phyloP scores from a whole-genome alignment of 768 basidiomycete genomes.

The Russula ochroleuca region DNA sequence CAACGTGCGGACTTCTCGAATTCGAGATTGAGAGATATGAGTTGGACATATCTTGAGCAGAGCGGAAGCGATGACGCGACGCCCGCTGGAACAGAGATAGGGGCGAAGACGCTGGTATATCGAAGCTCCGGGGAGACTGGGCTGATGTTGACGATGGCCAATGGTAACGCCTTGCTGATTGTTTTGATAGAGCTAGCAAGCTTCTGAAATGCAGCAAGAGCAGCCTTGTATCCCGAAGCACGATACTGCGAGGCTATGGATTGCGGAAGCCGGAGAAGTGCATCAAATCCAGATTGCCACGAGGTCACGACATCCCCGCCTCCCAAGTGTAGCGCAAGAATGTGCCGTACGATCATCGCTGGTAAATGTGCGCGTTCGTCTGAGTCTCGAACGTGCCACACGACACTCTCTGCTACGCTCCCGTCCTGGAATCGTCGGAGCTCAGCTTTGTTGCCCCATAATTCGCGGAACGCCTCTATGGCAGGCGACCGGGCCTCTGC shows the following conservation, averaged over 20 bases:
- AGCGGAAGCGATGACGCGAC: constrained; percentile 49
- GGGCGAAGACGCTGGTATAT: constrained; percentile 80
- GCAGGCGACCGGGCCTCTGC: constrained; percentile 51
- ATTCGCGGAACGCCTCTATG: constrained; percentile 60
- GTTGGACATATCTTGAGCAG: constrained; percentile 61
- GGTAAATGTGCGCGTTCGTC: constrained; percentile 83
- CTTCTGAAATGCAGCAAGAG: constrained; percentile 72
- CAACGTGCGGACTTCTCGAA: constrained; percentile 91
- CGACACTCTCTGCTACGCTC: constrained; percentile 87
- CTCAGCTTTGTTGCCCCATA: constrained; percentile 93
- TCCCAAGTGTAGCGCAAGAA: constrained; percentile 73
- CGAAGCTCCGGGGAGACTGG: constrained; percentile 71
- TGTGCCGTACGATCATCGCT: constrained; percentile 62
- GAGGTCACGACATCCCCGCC: constrained; percentile 46
- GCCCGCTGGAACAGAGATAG: constrained; percentile 60
- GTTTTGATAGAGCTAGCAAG: constrained; percentile 73
- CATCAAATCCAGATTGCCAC: constrained; percentile 59
- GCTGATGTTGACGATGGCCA: constrained; percentile 71
- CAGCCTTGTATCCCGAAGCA: constrained; percentile 61
- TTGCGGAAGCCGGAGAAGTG: constrained; percentile 54
- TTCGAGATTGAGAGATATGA: constrained; percentile 73
- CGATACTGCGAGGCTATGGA: constrained; percentile 43
- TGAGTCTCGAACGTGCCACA: constrained; percentile 82
- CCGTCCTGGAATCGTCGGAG: constrained; percentile 95
- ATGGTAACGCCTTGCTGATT: constrained; percentile 66